Evolutionary conservation across 495 filamentous ascomycete genomes (phyloP), one percentile per base, ranked within the genome.

Genomic region (Penicillium macrosclerotiorum): DNA sequence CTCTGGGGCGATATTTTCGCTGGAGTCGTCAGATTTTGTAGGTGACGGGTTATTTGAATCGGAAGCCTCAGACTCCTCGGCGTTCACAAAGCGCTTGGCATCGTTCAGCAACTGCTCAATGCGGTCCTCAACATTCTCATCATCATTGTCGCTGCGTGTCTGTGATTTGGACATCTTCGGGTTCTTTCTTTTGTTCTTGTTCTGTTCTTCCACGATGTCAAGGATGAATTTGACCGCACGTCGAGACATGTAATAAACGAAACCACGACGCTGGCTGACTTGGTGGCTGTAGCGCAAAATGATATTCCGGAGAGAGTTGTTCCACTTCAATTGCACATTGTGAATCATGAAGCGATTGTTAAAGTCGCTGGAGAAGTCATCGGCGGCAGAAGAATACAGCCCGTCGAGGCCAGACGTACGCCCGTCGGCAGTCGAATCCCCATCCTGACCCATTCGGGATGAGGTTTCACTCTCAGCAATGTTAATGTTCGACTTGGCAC

Each of bases 291-390:
- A 98, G 19, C 94, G 88, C 5, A 98, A 76, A 23, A 98, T 94
- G 56, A 96, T 96, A 59, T 98, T 96, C 29, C 93, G 81, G 16
- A 97, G 73, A 2, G 90, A 82, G 59, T 98, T 97, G 67, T 94
- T 97, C 93, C 93, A 98, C 64, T 98, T 98, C 23, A 97, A 71
- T 56, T 98, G 93, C 55, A 90, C 80, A 59, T 97, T 98, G 73
- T 98, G 93, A 18, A 97, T 84, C 53, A 97, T 90, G 69, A 98
- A 98, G 14, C 94, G 85, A 57, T 98, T 98, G 65, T 94, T 94
- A 78, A 96, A 98, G 64, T 96, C 90, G 63, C 83, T 95, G 5
- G 81, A 79, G 55, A 87, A 86, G 41, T 92, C 87, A 14, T 82
- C 77, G 6, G 64, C 55, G 8, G 67, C 62, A 8, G 65, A 64